These are phyloP conservation scores for Xenosphaeropsis pyriputrescens DNA, from an alignment of 2,329 filamentous ascomycete species.

Conservation along the genomic window DNA sequence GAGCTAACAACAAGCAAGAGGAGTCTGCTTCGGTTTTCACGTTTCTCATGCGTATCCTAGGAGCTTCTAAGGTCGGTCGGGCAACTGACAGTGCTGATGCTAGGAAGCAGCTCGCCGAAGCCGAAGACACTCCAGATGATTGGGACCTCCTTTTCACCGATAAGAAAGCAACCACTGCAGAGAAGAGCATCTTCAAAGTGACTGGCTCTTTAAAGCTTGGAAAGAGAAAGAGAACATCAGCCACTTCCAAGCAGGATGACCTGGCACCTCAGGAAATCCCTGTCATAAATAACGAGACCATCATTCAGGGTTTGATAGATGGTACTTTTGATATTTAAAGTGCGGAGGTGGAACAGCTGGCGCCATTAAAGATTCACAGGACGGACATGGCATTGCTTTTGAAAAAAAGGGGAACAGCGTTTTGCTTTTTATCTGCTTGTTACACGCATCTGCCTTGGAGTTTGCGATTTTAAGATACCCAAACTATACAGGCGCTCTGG, in stretches of 20 bases:
- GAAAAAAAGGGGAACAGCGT: no score
- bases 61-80: conserved; percentile 49
- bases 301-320: conserved; percentile 85
- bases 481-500: no score
- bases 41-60: conserved; percentile 68
- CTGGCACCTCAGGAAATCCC: conserved; percentile 36
- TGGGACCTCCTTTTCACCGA: conserved; percentile 77
- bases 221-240: conserved; percentile 27
- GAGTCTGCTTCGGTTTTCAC: conserved; percentile 57
- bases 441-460: no score
- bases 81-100: conserved; percentile 55
- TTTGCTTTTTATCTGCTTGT: conserved; percentile 21
- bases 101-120: conserved; percentile 36
- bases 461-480: no score
- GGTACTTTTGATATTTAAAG: conserved; percentile 39
- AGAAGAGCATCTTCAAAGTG: conserved; percentile 16
- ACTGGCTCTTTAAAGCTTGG: conserved; percentile 5
- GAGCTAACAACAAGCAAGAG: conserved; percentile 38
- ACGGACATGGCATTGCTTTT: no score
- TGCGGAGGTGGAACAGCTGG: no score
- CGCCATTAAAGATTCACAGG: no score
- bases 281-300: conserved; percentile 70
- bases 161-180: conserved; percentile 32
- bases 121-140: conserved; percentile 27
- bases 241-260: conserved; percentile 16